Base-by-base conservation (phyloP, 139 green algal genomes). In the Chlorella sp. region DNA sequence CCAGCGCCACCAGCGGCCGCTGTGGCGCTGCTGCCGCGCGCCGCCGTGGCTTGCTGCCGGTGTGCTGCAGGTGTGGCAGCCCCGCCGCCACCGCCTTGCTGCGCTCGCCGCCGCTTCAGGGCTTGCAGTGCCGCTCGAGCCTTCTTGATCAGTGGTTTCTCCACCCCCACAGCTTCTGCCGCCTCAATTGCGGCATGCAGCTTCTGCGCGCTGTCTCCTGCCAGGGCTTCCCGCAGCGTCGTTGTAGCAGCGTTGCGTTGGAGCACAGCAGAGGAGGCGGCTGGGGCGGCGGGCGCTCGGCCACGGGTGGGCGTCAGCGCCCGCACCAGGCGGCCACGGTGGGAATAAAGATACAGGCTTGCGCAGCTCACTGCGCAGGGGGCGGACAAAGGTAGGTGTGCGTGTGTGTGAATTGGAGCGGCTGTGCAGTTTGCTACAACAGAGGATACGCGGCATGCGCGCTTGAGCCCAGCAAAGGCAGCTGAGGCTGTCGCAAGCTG, bases 121-220 rank as follows among this genome's bases (percentile, higher is more conserved):
- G 51, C 67, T 25, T 85, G 80, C 26, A 78, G n/a, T 15, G 80
- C 80, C 0, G 65, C 30, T 34, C 28, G 60, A 0, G 80, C 80
- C 51, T 85, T 85, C 32, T 60, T 55, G 7, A 85, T 47, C 30
- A 85, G 68, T 9, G 80, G 80, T 34, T 78, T 78, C 68, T 85
- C 80, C 51, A 85, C 80, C 11, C 80, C 80, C 4, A 44, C 57
- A 9, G 47, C 80, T 51, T 78, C 67, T 7, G 80, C 80, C 21
- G 44, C 67, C 13, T 85, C 80, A 3, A 85, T 78, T 0, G 80
- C 80, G n/a, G 68, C 67, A 32, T 60, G 44, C 80, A 85, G 80
- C 51, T 47, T 67, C 4, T 32, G 21, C 1, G 34, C 41, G 38
- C 17, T 82, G 21, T 81, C 74, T 67, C 41, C 78, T 3, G 64